Percentiles rank a stretch among this genome's conserved stretches.
Conservation (phyloP, 225 moss, liverwort and hornwort species). For the Pleurozium schreberi region DNA sequence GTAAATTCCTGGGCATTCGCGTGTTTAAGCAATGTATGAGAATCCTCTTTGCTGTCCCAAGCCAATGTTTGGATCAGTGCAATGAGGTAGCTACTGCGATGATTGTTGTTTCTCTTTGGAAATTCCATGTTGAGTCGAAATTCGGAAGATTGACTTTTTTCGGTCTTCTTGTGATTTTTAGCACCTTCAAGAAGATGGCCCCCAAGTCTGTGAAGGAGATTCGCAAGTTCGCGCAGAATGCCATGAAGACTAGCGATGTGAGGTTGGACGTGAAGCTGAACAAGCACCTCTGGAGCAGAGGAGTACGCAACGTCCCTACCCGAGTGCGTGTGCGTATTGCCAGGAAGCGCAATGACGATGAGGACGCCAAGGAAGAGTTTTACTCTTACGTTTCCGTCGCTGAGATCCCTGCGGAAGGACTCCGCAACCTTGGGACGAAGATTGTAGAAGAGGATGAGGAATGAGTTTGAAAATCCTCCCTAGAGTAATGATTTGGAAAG, state of each 20-base stretch:
- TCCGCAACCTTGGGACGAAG: conserved; percentile 44
- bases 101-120: background rate
- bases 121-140: background rate
- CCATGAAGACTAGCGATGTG: conserved; percentile 45
- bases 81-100: background rate
- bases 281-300: conserved; percentile 50
- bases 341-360: conserved; percentile 49
- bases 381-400: conserved; percentile 43
- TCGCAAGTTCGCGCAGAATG: conserved; percentile 39
- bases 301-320: conserved; percentile 41
- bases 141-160: background rate
- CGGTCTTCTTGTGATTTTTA: background rate
- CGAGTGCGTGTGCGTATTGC: conserved; percentile 47
- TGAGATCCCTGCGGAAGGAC: conserved; percentile 26
- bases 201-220: conserved; percentile 53
- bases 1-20: background rate
- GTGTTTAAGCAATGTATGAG: background rate
- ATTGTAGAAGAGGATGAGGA: conserved; percentile 47
- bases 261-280: conserved; percentile 54
- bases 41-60: background rate
- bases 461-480: background rate
- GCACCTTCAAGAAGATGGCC: conserved; percentile 55
- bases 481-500: background rate
- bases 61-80: background rate
- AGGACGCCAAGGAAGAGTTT: conserved; percentile 52